These are phyloP conservation scores for Blastocystis sp. DNA, from an alignment of 352 stramenopile species.

Conservation along the genomic window DNA sequence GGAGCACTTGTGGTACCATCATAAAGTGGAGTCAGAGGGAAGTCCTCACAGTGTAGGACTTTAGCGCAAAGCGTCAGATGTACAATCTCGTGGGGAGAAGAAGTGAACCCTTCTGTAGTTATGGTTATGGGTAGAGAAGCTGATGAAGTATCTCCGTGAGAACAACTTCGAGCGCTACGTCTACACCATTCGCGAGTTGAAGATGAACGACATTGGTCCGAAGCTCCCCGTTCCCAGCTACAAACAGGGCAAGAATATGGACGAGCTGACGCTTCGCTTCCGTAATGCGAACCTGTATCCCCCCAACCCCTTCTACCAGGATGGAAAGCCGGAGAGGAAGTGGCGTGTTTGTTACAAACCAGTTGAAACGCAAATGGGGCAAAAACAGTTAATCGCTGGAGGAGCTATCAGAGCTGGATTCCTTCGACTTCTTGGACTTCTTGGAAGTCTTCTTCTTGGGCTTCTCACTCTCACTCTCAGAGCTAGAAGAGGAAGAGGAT, in stretches of 20 bases:
- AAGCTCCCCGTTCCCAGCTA: slow-evolving; percentile 58
- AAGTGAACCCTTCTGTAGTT: slow-evolving; percentile 1
- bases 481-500: slow-evolving; percentile 5
- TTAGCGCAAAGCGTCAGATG: slow-evolving; percentile 64
- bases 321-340: slow-evolving; percentile 53
- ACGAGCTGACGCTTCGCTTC: slow-evolving; percentile 64
- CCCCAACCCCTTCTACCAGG: slow-evolving; percentile 67
- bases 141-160: slow-evolving; percentile 65
- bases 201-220: slow-evolving; percentile 69
- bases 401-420: slow-evolving; percentile 2
- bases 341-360: not conserved
- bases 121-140: slow-evolving; percentile 58
- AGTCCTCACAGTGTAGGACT: slow-evolving; percentile 14
- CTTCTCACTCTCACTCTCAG: not conserved
- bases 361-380: not conserved
- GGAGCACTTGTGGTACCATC: slow-evolving; percentile 66
- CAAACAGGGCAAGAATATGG: slow-evolving; percentile 18
- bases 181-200: slow-evolving; percentile 67
- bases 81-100: slow-evolving; percentile 63
- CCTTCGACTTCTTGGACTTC: slow-evolving; percentile 6
- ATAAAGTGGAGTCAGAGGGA: not conserved
- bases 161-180: slow-evolving; percentile 69
- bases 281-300: slow-evolving; percentile 67
- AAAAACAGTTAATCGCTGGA: slow-evolving; percentile 65
- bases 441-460: slow-evolving; percentile 27